These are phyloP conservation scores for Phialophora macrospora DNA, from an alignment of 2,329 filamentous ascomycete genomes.

Conservation along the genomic window DNA sequence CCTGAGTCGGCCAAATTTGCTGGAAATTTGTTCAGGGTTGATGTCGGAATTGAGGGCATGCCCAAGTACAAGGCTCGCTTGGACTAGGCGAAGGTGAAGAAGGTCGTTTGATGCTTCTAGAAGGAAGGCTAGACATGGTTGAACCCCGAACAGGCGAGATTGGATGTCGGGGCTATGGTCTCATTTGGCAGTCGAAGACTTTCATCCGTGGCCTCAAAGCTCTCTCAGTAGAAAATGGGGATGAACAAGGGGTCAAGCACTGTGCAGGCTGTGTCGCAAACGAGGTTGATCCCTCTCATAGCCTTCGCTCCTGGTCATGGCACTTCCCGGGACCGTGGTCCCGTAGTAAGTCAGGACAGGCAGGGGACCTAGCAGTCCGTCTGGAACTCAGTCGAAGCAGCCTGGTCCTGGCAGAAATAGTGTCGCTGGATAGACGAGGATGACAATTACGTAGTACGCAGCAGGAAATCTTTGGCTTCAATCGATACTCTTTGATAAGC, in stretches of 20 bases:
- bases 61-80: constrained; percentile 69
- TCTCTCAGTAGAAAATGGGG: not conserved
- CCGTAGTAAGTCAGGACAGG: no score
- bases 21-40: constrained; percentile 62
- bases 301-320: not conserved
- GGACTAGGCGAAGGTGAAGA: constrained; percentile 17
- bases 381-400: not conserved
- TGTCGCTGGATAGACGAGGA: constrained; percentile 6
- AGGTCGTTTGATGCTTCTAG: constrained; percentile 21
- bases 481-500: constrained; percentile 1
- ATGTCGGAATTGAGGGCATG: constrained; percentile 59
- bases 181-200: not conserved
- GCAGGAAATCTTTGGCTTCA: not conserved
- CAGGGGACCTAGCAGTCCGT: not conserved
- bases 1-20: constrained; percentile 66
- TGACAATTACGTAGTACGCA: not conserved
- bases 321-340: not conserved
- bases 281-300: not conserved
- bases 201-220: not conserved
- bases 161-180: constrained; percentile 8
- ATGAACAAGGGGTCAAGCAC: not conserved
- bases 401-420: constrained; percentile 3
- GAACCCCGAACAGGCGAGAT: constrained; percentile 11
- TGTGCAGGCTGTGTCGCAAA: not conserved
- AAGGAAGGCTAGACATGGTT: constrained; percentile 6